phyloP scores from a whole-genome alignment of 129 eudicot genomes.

The Flaveria trinervia region DNA sequence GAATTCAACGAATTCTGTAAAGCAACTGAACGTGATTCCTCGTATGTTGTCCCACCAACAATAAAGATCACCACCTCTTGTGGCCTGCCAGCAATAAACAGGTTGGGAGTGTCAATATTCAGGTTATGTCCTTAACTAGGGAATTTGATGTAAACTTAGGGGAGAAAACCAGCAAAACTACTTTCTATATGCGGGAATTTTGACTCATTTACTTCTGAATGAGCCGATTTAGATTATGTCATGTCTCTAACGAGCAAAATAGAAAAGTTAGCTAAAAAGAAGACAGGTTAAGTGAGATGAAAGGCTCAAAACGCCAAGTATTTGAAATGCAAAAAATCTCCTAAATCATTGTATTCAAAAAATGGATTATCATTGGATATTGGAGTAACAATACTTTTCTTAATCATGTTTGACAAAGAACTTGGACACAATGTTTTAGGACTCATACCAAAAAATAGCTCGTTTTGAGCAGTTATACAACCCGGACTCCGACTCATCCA shows the following conservation, averaged over 20 bases:
- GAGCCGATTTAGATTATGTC: neutral
- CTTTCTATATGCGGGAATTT: neutral
- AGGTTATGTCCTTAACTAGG: neutral
- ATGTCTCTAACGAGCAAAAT: neutral
- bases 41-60: slow-evolving; percentile 95
- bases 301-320: neutral
- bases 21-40: slow-evolving; percentile 88
- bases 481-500: neutral
- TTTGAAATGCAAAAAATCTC: neutral
- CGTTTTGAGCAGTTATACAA: neutral
- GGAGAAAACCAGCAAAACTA: neutral
- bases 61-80: slow-evolving; percentile 91
- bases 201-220: neutral
- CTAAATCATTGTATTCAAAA: neutral
- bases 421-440: neutral
- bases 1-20: slow-evolving; percentile 74
- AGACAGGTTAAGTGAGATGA: neutral
- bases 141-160: no score
- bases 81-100: slow-evolving; percentile 54
- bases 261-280: neutral
- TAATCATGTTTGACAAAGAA: slow-evolving; percentile 11
- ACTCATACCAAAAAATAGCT: neutral
- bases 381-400: neutral
- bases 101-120: neutral
- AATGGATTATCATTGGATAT: neutral